Conservation (phyloP, 176 grass and related monocot genomes). For the Panicum miliaceum region DNA sequence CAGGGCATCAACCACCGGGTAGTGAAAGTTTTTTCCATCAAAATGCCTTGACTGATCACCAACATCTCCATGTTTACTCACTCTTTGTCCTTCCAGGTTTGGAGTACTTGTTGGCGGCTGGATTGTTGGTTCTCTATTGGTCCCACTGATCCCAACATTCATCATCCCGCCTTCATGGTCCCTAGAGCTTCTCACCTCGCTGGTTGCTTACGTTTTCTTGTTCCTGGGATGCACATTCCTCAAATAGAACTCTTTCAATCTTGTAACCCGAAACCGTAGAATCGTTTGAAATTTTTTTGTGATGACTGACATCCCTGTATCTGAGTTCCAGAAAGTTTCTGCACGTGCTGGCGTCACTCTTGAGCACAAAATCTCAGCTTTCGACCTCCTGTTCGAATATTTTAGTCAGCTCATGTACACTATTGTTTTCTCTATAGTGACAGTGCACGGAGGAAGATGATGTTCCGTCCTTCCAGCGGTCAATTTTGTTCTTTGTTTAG, state of each 20-base stretch:
- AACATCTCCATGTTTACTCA: slow-evolving; percentile 15
- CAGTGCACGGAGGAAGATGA: background rate
- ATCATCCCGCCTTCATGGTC: slow-evolving; percentile 90
- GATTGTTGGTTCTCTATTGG: slow-evolving; percentile 70
- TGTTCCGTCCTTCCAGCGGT: background rate
- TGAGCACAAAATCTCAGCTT: background rate
- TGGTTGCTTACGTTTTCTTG: slow-evolving; percentile 86
- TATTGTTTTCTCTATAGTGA: background rate
- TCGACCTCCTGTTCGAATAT: background rate
- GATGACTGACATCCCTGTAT: slow-evolving; percentile 22
- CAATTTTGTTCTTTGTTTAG: background rate
- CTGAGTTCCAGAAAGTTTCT: background rate
- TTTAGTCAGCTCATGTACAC: background rate
- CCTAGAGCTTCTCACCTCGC: slow-evolving; percentile 89
- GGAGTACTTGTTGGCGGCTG: slow-evolving; percentile 84
- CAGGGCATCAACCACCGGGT: slow-evolving; percentile 85
- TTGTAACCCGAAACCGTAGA: slow-evolving; percentile 40
- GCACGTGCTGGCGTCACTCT: background rate
- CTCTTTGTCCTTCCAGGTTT: slow-evolving; percentile 58
- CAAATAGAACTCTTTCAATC: slow-evolving; percentile 51
- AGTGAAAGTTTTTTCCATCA: slow-evolving; percentile 20
- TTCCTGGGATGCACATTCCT: slow-evolving; percentile 86
- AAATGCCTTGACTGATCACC: slow-evolving; percentile 3
- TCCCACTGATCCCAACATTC: slow-evolving; percentile 79
- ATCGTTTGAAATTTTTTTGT: slow-evolving; percentile 26